A percentile compares a stretch with the other conserved stretches of the same genome.
phyloP scores from a whole-genome alignment of 768 basidiomycete species.

The Royoungia palumana region DNA sequence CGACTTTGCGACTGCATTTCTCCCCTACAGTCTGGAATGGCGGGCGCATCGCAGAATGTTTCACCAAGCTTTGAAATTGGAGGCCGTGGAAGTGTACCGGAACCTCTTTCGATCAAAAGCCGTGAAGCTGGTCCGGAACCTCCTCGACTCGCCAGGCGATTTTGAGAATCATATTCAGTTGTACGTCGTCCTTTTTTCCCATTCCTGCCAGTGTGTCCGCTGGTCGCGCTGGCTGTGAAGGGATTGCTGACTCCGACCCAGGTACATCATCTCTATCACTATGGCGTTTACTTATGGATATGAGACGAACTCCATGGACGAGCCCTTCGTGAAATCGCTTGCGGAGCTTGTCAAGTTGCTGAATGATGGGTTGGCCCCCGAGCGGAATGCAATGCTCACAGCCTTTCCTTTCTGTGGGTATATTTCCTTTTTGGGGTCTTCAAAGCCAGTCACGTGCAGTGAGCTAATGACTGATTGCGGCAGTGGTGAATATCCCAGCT shows the following conservation, averaged over 20 bases:
- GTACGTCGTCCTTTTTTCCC: constrained; percentile 5
- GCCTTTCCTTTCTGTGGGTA: constrained; percentile 30
- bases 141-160: constrained; percentile 21
- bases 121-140: constrained; percentile 13
- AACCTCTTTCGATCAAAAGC: constrained; percentile 23
- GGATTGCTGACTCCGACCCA: constrained; percentile 2
- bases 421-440: neutral
- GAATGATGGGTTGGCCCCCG: constrained; percentile 23
- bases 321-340: constrained; percentile 25
- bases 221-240: neutral
- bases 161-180: constrained; percentile 26
- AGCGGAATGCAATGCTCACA: constrained; percentile 26
- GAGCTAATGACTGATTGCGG: constrained; percentile 2
- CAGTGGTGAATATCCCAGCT: constrained; percentile 27
- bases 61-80: constrained; percentile 25
- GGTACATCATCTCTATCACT: constrained; percentile 31
- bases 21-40: constrained; percentile 27
- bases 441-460: neutral
- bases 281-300: constrained; percentile 32
- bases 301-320: constrained; percentile 24
- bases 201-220: no score
- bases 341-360: constrained; percentile 22
- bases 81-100: constrained; percentile 18
- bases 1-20: constrained; percentile 29
- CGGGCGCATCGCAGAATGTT: constrained; percentile 28